Percentiles rank a stretch among this genome's conserved stretches.
Conservation (phyloP, 2,329 filamentous ascomycete genomes). For the Triangularia setosa region DNA sequence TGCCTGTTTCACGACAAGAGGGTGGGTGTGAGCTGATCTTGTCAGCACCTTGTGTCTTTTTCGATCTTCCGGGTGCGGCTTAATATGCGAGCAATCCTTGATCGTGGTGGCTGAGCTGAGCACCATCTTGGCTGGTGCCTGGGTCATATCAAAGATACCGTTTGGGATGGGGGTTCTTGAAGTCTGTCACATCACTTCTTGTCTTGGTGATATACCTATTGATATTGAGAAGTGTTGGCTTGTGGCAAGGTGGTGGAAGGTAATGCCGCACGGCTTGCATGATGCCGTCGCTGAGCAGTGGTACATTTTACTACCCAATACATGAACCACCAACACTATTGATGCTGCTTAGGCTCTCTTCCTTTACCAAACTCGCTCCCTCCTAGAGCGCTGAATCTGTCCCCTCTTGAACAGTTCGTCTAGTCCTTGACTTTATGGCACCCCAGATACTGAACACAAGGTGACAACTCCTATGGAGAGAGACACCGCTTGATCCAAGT, state of each 20-base stretch:
- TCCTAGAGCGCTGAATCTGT: too few relatives aligned
- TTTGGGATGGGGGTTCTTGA: not conserved
- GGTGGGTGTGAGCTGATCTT: not conserved
- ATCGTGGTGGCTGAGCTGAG: not conserved
- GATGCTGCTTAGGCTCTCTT: too few relatives aligned
- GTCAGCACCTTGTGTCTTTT: not conserved
- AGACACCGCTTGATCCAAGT: not conserved
- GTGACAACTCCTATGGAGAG: not conserved
- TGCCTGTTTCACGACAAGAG: not conserved
- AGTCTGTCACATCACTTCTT: not conserved
- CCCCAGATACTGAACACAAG: not conserved
- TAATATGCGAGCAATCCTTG: not conserved
- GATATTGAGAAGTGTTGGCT: not conserved
- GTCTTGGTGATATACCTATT: not conserved
- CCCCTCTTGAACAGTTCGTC: too few relatives aligned
- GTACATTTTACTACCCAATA: not conserved
- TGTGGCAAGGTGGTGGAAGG: not conserved
- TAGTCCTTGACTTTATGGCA: not conserved
- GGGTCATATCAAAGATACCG: not conserved
- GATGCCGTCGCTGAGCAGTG: not conserved
- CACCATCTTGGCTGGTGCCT: not conserved
- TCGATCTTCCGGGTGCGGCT: not conserved
- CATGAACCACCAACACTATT: too few relatives aligned
- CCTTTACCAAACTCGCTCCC: too few relatives aligned
- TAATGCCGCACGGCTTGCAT: not conserved